Conservation (phyloP, 192 early-diverging fungal species). For the Dispira parvispora region DNA sequence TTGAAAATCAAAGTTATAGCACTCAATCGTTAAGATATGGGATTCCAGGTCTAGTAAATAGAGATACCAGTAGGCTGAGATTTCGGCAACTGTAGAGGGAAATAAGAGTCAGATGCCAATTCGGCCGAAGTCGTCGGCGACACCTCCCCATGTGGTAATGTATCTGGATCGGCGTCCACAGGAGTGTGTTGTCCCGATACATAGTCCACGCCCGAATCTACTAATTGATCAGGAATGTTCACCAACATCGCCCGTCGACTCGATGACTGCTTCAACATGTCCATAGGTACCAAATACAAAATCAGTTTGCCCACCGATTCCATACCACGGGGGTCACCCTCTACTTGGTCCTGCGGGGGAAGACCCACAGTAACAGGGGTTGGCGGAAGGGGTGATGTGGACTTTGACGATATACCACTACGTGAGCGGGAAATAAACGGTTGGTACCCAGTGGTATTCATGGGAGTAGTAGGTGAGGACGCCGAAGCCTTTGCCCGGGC, state of each 20-base stretch:
- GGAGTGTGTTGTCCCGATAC: too few relatives aligned
- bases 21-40: too few relatives aligned
- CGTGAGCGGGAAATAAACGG: neutral
- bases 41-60: too few relatives aligned
- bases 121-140: too few relatives aligned
- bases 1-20: too few relatives aligned
- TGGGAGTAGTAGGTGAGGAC: neutral
- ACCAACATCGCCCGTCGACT: constrained; percentile 5
- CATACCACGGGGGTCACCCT: neutral
- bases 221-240: neutral
- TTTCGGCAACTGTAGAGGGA: too few relatives aligned
- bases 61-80: too few relatives aligned
- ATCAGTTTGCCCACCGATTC: constrained; percentile 8
- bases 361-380: neutral
- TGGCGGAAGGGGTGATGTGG: neutral
- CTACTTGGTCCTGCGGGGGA: neutral
- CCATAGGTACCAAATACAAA: neutral
- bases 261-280: constrained; percentile 1
- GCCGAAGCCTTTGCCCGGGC: too few relatives aligned
- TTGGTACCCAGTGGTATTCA: neutral
- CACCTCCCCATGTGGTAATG: too few relatives aligned
- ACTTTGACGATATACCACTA: neutral
- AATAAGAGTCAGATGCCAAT: too few relatives aligned
- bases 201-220: neutral
- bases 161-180: too few relatives aligned